phyloP scores from a whole-genome alignment of 164 flowering plant genomes.

The Chimonanthus salicifolius region DNA sequence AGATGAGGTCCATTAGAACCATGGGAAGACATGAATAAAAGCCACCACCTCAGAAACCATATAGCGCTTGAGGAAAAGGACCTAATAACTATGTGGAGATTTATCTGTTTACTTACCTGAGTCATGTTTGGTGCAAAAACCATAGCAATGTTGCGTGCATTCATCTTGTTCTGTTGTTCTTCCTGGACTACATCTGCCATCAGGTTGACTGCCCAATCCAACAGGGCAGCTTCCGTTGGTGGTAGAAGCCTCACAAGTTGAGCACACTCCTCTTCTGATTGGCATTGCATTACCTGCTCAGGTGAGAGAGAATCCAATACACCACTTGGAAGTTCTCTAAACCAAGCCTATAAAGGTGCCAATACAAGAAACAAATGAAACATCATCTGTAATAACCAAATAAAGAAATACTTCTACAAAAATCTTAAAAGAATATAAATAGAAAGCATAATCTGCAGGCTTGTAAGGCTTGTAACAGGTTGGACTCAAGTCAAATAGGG shows the following conservation, averaged over 20 bases:
- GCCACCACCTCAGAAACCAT: neutral
- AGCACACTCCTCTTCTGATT: slow-evolving; percentile 65
- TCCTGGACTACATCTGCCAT: slow-evolving; percentile 85
- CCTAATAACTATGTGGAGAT: neutral
- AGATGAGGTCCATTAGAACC: neutral
- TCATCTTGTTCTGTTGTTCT: slow-evolving; percentile 78
- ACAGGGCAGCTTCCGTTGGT: slow-evolving; percentile 65
- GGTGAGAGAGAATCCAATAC: slow-evolving; percentile 69
- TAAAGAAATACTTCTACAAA: neutral
- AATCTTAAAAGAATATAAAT: neutral
- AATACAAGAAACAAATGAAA: neutral
- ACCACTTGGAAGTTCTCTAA: slow-evolving; percentile 80
- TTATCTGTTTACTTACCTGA: slow-evolving; percentile 33
- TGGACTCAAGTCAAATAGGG: too few species aligned
- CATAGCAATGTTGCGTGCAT: slow-evolving; percentile 80
- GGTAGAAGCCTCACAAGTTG: slow-evolving; percentile 63
- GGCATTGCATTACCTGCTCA: slow-evolving; percentile 74
- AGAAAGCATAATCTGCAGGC: neutral
- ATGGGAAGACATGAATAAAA: neutral
- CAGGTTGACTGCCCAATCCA: slow-evolving; percentile 86
- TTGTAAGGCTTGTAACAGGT: too few species aligned
- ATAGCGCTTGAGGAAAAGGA: neutral
- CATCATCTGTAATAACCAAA: neutral
- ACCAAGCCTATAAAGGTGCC: slow-evolving; percentile 61
- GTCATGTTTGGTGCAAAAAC: slow-evolving; percentile 95